A percentile compares a stretch with the other conserved stretches of the same genome.
Conservation (phyloP, 2,329 filamentous ascomycete genomes). For the Ophiostoma perfectum region DNA sequence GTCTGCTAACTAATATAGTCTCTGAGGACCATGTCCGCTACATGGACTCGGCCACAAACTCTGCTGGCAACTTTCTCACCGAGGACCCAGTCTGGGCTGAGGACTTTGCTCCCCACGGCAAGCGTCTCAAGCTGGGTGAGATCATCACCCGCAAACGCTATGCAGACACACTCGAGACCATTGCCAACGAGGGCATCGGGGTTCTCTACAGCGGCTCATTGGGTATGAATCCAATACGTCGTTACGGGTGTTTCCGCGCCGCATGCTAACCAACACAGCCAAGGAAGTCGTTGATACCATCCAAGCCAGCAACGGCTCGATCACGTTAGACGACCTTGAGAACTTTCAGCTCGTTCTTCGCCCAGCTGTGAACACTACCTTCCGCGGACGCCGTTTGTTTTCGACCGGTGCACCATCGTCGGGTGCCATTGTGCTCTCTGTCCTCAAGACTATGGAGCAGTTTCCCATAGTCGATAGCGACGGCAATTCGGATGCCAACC, state of each 20-base stretch:
- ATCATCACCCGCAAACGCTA: constrained; percentile 76
- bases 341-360: constrained; percentile 64
- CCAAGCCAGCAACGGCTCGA: constrained; percentile 67
- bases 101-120: constrained; percentile 81
- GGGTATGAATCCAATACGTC: constrained; percentile 27
- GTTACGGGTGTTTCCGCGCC: not conserved
- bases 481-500: constrained; percentile 40
- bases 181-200: constrained; percentile 60
- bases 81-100: constrained; percentile 74
- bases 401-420: constrained; percentile 69
- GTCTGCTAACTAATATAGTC: constrained; percentile 38
- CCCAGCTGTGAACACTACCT: constrained; percentile 56
- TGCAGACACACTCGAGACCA: constrained; percentile 67
- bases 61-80: constrained; percentile 57
- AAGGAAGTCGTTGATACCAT: constrained; percentile 66
- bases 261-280: constrained; percentile 42
- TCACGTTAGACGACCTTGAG: constrained; percentile 72
- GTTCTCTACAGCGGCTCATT: constrained; percentile 36
- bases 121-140: constrained; percentile 64
- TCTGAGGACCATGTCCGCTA: constrained; percentile 69
- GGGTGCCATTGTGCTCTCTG: constrained; percentile 67
- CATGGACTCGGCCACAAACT: constrained; percentile 47
- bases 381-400: constrained; percentile 65
- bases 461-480: constrained; percentile 57
- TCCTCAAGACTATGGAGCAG: constrained; percentile 77